Conservation (phyloP, 2,329 filamentous ascomycete genomes). For the Penicillium fuscoglaucum region DNA sequence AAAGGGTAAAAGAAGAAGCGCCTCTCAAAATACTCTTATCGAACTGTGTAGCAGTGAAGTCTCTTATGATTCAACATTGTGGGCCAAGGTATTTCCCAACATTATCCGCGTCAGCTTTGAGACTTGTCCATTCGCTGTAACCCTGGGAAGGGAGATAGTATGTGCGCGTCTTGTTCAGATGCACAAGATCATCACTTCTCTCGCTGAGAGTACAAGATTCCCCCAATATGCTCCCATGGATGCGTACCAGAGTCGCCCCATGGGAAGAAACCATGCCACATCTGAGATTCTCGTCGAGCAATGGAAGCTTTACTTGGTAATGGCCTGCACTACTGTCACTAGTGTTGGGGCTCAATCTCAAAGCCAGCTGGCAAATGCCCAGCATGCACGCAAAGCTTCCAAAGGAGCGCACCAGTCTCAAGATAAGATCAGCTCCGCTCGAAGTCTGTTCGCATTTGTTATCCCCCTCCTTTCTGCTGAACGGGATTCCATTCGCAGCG, state of each 20-base stretch:
- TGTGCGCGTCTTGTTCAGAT: slow-evolving; percentile 91
- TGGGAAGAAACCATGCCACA: slow-evolving; percentile 60
- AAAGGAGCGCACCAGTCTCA: slow-evolving; percentile 63
- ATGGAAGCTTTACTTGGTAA: slow-evolving; percentile 96
- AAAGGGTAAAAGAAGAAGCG: slow-evolving; percentile 80
- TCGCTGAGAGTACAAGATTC: slow-evolving; percentile 71
- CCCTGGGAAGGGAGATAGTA: slow-evolving; percentile 84
- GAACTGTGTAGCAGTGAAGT: slow-evolving; percentile 95
- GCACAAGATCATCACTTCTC: slow-evolving; percentile 76
- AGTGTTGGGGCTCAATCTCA: slow-evolving; percentile 69
- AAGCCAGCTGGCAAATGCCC: slow-evolving; percentile 60
- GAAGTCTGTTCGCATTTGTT: slow-evolving; percentile 85
- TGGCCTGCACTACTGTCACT: slow-evolving; percentile 92
- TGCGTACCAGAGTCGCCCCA: slow-evolving; percentile 38
- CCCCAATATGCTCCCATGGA: slow-evolving; percentile 42
- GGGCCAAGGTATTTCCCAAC: slow-evolving; percentile 98
- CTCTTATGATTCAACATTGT: slow-evolving; percentile 89
- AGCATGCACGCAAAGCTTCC: slow-evolving; percentile 81
- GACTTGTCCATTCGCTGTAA: slow-evolving; percentile 86
- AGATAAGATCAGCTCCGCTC: slow-evolving; percentile 81
- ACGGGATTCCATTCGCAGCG: slow-evolving; percentile 78
- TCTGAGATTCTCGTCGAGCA: slow-evolving; percentile 91
- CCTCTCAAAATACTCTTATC: slow-evolving; percentile 80
- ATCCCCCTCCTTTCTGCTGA: slow-evolving; percentile 82
- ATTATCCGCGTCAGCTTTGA: slow-evolving; percentile 88